Base-by-base conservation (phyloP, 2,329 filamentous ascomycete genomes). In the Scedosporium minutisporum region DNA sequence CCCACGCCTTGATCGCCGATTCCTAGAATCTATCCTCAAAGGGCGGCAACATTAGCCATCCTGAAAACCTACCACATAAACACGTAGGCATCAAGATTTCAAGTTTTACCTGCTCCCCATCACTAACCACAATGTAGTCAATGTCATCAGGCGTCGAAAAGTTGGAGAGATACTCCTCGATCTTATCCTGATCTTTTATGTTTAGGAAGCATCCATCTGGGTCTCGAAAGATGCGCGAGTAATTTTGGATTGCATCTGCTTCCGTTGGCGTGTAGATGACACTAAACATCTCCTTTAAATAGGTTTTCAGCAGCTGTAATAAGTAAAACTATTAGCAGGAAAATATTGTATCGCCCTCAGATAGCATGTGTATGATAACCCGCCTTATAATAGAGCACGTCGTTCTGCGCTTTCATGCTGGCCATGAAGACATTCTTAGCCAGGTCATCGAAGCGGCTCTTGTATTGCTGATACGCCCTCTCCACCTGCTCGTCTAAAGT, bases 261-360 rank as follows among this genome's bases (percentile, higher is more conserved):
- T 96, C 91, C 0, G 92, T 96, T 0, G 92, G 92, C 0, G 92
- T 96, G 70, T 96, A 96, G 29, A 96, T 90, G n/a, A 96, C 78
- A 48, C 87, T 86, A 70, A 96, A 93, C 89, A 96, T 95, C 70
- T 96, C 91, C 66, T 89, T 87, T 21, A 96, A 75, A 68, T 96
- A 87, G 4, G 89, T 85, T 71, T 90, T 82, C 6, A 95, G 80
- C 9, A 96, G 80, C 83, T 91, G 64, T 9, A 38, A 10, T 33
- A 33, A 12, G 29, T 33, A 33, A 58, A 3, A 29, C 10, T 41
- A 29, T 67, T 38, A 58, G 58, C 2, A 53, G 6, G 3, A 10
- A 33, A 64, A 10, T 27, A 12, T 3, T 9, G 3, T 27, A 41
- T 16, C 9, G 3, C 1, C 3, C 18, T 51, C 46, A 2, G 7